These are phyloP conservation scores for Fragaria iinumae DNA, from an alignment of 306 rosid genomes.

Conservation along the genomic window DNA sequence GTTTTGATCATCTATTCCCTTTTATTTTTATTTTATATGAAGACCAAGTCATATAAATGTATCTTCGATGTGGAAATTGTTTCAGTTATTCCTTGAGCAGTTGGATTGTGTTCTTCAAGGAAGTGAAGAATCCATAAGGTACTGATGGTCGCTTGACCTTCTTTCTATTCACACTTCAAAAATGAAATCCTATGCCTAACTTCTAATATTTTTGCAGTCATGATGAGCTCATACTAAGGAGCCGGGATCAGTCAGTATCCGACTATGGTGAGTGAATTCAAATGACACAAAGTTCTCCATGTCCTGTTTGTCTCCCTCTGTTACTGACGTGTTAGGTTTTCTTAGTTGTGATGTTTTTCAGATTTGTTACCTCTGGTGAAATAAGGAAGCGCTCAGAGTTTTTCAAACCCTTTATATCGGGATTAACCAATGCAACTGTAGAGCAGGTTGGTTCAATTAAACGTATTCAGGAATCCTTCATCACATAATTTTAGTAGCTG, in stretches of 20 bases:
- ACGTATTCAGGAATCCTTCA: neutral
- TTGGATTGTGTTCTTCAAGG: conserved; percentile 93
- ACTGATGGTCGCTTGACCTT: conserved; percentile 38
- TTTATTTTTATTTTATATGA: neutral
- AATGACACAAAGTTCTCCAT: conserved; percentile 16
- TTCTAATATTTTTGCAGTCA: conserved; percentile 49
- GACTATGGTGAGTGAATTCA: conserved; percentile 80
- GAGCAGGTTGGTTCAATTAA: conserved; percentile 63
- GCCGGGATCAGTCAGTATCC: conserved; percentile 89
- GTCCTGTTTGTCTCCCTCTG: conserved; percentile 27
- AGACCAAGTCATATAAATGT: neutral
- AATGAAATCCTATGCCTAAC: conserved; percentile 16
- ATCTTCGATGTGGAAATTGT: conserved; percentile 25
- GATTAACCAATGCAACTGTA: conserved; percentile 74
- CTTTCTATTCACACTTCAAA: conserved; percentile 22
- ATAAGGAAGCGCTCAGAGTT: conserved; percentile 85
- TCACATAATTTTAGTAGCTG: conserved; percentile 1
- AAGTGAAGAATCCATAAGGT: conserved; percentile 88
- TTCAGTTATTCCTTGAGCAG: conserved; percentile 96
- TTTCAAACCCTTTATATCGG: conserved; percentile 84
- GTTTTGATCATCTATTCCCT: neutral
- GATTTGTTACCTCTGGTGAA: conserved; percentile 97
- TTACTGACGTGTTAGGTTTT: conserved; percentile 47
- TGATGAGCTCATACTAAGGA: conserved; percentile 74
- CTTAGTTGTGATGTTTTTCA: conserved; percentile 97